A percentile compares a stretch with the other conserved stretches of the same genome.
Evolutionary conservation across 306 rosid genomes (phyloP).

Genomic region (Hippophae rhamnoides): DNA sequence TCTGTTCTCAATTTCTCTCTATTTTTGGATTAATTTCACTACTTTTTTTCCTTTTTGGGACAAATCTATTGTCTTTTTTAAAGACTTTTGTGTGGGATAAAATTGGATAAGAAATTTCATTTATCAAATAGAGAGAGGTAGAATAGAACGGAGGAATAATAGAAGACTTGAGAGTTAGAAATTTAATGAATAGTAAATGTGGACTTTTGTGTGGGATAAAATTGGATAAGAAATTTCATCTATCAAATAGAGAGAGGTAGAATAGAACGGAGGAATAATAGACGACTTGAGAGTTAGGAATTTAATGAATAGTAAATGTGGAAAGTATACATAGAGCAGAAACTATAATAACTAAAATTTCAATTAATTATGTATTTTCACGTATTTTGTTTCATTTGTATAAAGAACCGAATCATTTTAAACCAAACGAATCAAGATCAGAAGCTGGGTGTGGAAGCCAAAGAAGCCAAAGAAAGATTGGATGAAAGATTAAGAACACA

Average conservation of each 20-base stretch:
- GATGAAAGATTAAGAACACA: slow-evolving; percentile 54
- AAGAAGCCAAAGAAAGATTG: slow-evolving; percentile 65
- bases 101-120: neutral
- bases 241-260: too few species aligned
- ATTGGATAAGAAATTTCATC: neutral
- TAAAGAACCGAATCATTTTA: slow-evolving; percentile 30
- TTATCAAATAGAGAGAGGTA: too few species aligned
- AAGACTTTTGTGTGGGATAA: neutral
- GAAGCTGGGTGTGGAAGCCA: slow-evolving; percentile 51
- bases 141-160: too few species aligned
- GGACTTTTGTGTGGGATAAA: neutral
- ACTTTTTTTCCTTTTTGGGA: neutral
- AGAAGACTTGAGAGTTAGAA: too few species aligned
- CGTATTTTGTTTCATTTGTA: neutral
- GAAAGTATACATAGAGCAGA: too few species aligned
- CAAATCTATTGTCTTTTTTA: neutral
- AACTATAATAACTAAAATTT: too few species aligned
- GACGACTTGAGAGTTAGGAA: too few species aligned
- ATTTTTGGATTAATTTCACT: neutral
- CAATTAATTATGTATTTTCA: too few species aligned
- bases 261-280: too few species aligned
- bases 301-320: too few species aligned
- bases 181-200: too few species aligned
- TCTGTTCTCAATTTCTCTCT: neutral
- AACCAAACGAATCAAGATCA: slow-evolving; percentile 26